Conservation (phyloP, 164 flowering plant species). For the Berberis thunbergii region DNA sequence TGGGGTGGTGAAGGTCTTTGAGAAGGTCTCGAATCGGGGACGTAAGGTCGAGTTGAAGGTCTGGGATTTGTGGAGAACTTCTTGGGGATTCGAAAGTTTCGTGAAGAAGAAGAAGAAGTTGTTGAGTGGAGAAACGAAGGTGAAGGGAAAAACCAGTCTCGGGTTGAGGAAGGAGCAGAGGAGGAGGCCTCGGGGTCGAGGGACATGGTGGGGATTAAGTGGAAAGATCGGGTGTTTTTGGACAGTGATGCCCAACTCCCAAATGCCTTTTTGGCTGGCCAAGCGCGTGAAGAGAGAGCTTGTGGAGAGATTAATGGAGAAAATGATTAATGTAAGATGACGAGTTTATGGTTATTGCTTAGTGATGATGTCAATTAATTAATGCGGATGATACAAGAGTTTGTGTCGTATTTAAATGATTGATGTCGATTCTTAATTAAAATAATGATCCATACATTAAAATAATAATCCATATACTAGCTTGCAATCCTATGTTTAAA, state of each 20-base stretch:
- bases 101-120: slow-evolving; percentile 17
- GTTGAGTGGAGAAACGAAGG: slow-evolving; percentile 22
- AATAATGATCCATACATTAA: no score
- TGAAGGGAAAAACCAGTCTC: slow-evolving; percentile 75
- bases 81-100: slow-evolving; percentile 19
- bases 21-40: slow-evolving; percentile 12
- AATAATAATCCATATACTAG: no score
- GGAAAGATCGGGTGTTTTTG: neutral
- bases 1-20: slow-evolving; percentile 14
- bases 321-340: no score
- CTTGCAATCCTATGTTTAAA: no score
- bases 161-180: slow-evolving; percentile 24
- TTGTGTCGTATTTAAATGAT: no score
- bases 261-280: no score
- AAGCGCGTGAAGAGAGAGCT: no score
- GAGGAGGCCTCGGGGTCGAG: slow-evolving; percentile 22
- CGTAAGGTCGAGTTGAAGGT: slow-evolving; percentile 2
- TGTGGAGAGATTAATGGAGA: no score
- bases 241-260: neutral
- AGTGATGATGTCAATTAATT: no score
- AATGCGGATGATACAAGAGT: no score
- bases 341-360: no score
- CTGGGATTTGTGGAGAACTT: slow-evolving; percentile 24
- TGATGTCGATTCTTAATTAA: no score
- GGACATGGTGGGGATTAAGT: slow-evolving; percentile 25